phyloP scores from a whole-genome alignment of 2,329 filamentous ascomycete genomes.

The Apiospora marii region DNA sequence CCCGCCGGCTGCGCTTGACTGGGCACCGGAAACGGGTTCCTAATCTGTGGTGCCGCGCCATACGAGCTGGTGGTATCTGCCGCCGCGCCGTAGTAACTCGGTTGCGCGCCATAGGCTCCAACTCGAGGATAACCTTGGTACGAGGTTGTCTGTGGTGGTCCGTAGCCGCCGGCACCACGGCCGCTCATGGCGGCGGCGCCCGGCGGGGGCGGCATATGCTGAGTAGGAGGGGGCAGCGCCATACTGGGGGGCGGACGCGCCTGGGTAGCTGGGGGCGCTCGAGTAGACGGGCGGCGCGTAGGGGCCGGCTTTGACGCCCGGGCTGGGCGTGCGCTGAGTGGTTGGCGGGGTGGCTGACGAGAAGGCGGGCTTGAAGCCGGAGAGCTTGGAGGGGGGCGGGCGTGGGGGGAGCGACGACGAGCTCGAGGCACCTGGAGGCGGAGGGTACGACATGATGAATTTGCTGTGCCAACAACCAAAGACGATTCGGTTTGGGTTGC shows the following conservation, averaged over 20 bases:
- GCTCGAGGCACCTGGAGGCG: conserved; percentile 77
- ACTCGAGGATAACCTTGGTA: conserved; percentile 42
- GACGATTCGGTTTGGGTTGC: conserved; percentile 34
- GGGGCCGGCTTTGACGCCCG: conserved; percentile 39
- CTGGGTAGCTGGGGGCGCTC: conserved; percentile 42
- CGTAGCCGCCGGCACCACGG: conserved; percentile 32
- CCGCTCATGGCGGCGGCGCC: conserved; percentile 32
- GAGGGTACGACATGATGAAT: conserved; percentile 87
- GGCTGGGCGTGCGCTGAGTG: conserved; percentile 38
- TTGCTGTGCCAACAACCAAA: conserved; percentile 48
- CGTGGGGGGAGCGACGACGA: conserved; percentile 79
- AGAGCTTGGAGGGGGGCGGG: conserved; percentile 68
- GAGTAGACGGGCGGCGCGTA: conserved; percentile 47
- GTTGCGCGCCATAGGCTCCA: conserved; percentile 38
- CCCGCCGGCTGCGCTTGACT: conserved; percentile 46
- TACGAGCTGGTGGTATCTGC: conserved; percentile 51
- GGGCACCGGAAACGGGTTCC: conserved; percentile 81
- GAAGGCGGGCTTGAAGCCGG: conserved; percentile 62
- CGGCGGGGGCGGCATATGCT: conserved; percentile 43
- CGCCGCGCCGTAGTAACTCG: conserved; percentile 42
- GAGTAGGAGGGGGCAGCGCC: conserved; percentile 46
- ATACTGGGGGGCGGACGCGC: conserved; percentile 53
- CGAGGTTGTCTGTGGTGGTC: conserved; percentile 33
- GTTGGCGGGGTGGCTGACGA: conserved; percentile 43
- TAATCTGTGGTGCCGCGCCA: conserved; percentile 70